These are phyloP conservation scores for Xylaria longipes DNA, from an alignment of 495 filamentous ascomycete species.

Conservation along the genomic window DNA sequence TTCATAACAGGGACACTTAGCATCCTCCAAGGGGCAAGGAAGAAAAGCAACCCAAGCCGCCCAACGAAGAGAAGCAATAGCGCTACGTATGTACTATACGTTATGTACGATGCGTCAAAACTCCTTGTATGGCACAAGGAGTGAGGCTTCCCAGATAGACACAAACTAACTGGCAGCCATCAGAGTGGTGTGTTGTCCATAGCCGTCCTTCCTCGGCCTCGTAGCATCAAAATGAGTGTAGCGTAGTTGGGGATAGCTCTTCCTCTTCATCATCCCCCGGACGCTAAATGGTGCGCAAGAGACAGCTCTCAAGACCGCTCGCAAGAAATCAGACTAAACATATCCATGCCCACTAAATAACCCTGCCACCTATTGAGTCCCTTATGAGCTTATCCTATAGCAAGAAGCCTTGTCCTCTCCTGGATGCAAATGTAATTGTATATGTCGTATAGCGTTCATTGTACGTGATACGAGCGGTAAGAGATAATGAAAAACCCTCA, in stretches of 20 bases:
- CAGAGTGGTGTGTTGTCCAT: constrained; percentile 10
- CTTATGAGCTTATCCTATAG: constrained; percentile 7
- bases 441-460: constrained; percentile 21
- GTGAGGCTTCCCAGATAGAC: constrained; percentile 22
- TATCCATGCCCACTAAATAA: constrained; percentile 14
- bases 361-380: background rate
- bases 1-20: constrained; percentile 20
- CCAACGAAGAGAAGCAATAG: background rate
- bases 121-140: constrained; percentile 15
- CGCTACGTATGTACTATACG: constrained; percentile 19
- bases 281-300: background rate
- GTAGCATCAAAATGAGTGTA: constrained; percentile 22
- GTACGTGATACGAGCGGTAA: constrained; percentile 11
- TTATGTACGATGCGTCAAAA: constrained; percentile 13
- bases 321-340: constrained; percentile 8
- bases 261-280: background rate
- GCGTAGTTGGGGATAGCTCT: constrained; percentile 9
- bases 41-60: background rate
- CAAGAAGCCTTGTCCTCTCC: constrained; percentile 16
- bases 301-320: background rate
- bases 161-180: constrained; percentile 19
- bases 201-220: background rate
- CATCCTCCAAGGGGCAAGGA: constrained; percentile 6
- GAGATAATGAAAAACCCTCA: background rate
- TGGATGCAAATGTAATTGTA: constrained; percentile 27